Percentiles rank a stretch among this genome's conserved stretches.
phyloP scores from a whole-genome alignment of 805 yeast genomes.

The Wickerhamiella occidentalis region DNA sequence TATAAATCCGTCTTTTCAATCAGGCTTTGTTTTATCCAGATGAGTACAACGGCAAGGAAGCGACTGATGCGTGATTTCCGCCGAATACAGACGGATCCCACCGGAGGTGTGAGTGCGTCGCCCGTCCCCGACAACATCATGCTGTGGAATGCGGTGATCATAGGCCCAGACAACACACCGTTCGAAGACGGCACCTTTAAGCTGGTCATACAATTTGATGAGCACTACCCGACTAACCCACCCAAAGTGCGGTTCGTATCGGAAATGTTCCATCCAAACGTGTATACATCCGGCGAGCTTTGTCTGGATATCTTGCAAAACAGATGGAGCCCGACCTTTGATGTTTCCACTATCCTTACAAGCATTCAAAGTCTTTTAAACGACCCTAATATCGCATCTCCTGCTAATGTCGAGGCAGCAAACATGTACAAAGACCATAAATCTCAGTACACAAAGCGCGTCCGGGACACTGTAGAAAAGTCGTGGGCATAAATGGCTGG shows the following conservation, averaged over 20 bases:
- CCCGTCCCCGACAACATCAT: conserved; percentile 95
- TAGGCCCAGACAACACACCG: conserved; percentile 96
- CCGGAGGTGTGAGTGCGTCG: conserved; percentile 95
- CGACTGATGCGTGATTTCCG: conserved; percentile 97
- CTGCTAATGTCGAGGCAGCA: conserved; percentile 97
- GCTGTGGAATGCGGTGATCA: conserved; percentile 96
- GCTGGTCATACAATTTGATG: conserved; percentile 76
- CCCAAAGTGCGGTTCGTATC: conserved; percentile 83
- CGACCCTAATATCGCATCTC: conserved; percentile 93
- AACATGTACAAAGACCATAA: conserved; percentile 89
- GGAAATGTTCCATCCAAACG: conserved; percentile 97
- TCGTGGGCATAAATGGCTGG: conserved; percentile 20
- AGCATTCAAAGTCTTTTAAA: conserved; percentile 76
- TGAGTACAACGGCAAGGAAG: conserved; percentile 99
- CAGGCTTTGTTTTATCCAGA: conserved; percentile 24
- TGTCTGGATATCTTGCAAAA: conserved; percentile 93
- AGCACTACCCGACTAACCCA: conserved; percentile 95
- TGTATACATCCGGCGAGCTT: conserved; percentile 87
- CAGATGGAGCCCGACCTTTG: conserved; percentile 98
- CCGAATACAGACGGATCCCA: conserved; percentile 97
- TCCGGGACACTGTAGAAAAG: conserved; percentile 79
- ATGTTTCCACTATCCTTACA: conserved; percentile 88
- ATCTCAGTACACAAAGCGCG: conserved; percentile 81
- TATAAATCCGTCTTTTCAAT: not conserved
- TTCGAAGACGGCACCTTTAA: conserved; percentile 97